Percentiles rank a stretch among this genome's conserved stretches.
These are phyloP conservation scores for Polytrichum formosum DNA, from an alignment of 225 moss, liverwort and hornwort species.

Conservation along the genomic window DNA sequence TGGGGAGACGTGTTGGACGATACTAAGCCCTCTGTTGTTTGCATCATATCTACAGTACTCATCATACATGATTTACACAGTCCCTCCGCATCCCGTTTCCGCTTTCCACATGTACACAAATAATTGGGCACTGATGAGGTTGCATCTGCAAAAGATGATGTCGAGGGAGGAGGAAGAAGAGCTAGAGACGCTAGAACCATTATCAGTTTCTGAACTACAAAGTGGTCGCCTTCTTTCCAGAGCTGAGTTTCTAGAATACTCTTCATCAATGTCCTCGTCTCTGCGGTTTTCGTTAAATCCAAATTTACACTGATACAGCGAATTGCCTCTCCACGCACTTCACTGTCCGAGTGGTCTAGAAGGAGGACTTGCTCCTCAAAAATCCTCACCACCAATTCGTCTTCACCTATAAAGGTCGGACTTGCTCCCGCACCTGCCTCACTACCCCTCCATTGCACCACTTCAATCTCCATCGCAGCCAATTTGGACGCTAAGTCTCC, in stretches of 20 bases:
- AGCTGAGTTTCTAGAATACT: constrained; percentile 43
- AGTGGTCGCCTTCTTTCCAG: constrained; percentile 63
- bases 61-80: constrained; percentile 16
- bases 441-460: constrained; percentile 6
- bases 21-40: constrained; percentile 29
- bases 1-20: constrained; percentile 34
- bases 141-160: background rate
- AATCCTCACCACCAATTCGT: constrained; percentile 27
- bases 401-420: constrained; percentile 15
- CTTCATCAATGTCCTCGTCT: constrained; percentile 39
- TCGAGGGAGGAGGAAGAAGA: constrained; percentile 8
- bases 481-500: background rate
- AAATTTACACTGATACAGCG: constrained; percentile 38
- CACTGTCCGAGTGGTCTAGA: constrained; percentile 32
- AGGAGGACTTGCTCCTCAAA: constrained; percentile 33
- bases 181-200: constrained; percentile 59
- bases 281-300: constrained; percentile 25
- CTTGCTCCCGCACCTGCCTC: constrained; percentile 1
- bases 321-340: constrained; percentile 42
- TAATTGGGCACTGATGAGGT: background rate
- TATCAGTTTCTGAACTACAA: constrained; percentile 53
- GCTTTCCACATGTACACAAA: constrained; percentile 1
- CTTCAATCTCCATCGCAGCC: constrained; percentile 7
- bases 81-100: background rate
- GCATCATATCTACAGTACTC: constrained; percentile 4